Conservation (phyloP, 345 rosid genomes). For the Alliaria petiolata region DNA sequence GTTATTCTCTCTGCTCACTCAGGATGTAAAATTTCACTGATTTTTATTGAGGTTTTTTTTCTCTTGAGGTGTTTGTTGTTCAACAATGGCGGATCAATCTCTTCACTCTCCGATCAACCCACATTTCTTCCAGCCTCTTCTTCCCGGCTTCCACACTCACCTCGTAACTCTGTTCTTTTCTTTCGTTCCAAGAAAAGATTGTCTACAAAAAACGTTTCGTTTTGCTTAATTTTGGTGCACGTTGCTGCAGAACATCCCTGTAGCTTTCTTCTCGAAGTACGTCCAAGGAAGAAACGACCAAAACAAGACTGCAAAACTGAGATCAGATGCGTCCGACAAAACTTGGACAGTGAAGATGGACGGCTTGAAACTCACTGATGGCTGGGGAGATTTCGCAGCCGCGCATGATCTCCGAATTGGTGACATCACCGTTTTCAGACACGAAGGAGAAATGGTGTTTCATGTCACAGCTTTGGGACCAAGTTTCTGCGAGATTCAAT, state of each 20-base stretch:
- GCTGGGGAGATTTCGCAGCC: slow-evolving; percentile 21
- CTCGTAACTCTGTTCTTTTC: slow-evolving; percentile 15
- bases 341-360: slow-evolving; percentile 26
- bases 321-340: slow-evolving; percentile 6
- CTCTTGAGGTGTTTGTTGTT: not conserved
- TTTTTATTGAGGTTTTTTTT: not conserved
- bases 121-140: slow-evolving; percentile 32
- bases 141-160: slow-evolving; percentile 15
- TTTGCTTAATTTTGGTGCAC: not conserved
- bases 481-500: slow-evolving; percentile 20
- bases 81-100: slow-evolving; percentile 24
- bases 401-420: slow-evolving; percentile 25
- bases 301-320: slow-evolving; percentile 8
- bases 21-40: not conserved
- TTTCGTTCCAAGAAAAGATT: not conserved
- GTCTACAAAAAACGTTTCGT: not conserved
- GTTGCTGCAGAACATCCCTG: slow-evolving; percentile 21
- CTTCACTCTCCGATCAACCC: not conserved
- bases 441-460: slow-evolving; percentile 26
- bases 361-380: slow-evolving; percentile 12
- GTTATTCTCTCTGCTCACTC: not conserved
- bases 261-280: slow-evolving; percentile 13
- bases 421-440: slow-evolving; percentile 20
- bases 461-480: slow-evolving; percentile 29
- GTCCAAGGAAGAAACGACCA: slow-evolving; percentile 12